A percentile compares a stretch with the other conserved stretches of the same genome.
These are phyloP conservation scores for Cunninghamia lanceolata DNA, from an alignment of 75 land plant species.

Conservation along the genomic window DNA sequence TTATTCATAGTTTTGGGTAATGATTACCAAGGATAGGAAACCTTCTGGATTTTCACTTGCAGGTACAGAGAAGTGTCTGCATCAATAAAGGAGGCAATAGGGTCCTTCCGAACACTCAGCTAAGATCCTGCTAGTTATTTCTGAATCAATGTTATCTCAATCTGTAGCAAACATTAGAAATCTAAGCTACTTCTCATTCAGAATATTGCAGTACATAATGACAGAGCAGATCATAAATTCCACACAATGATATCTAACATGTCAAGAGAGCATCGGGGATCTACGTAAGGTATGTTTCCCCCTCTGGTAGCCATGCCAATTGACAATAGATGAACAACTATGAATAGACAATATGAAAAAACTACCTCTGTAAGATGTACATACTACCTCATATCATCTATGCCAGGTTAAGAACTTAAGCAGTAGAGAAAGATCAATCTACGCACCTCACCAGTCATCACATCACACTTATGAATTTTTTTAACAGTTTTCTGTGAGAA, in stretches of 20 bases:
- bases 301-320: background rate
- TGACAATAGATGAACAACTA: background rate
- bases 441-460: constrained; percentile 83
- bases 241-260: background rate
- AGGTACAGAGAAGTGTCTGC: too few species aligned
- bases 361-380: background rate
- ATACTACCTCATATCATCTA: background rate
- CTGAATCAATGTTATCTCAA: background rate
- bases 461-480: constrained; percentile 68
- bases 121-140: background rate
- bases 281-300: background rate
- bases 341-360: background rate
- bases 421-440: constrained; percentile 7
- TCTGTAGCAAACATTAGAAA: background rate
- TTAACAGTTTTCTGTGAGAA: constrained; percentile 79
- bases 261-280: background rate
- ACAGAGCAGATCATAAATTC: background rate
- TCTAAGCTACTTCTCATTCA: background rate
- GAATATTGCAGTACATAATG: background rate
- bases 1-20: too few species aligned
- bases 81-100: background rate
- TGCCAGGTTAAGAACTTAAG: background rate
- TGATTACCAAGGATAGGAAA: too few species aligned
- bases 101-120: background rate
- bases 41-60: too few species aligned